Conservation (phyloP, 306 rosid species). For the Vigna mungo region DNA sequence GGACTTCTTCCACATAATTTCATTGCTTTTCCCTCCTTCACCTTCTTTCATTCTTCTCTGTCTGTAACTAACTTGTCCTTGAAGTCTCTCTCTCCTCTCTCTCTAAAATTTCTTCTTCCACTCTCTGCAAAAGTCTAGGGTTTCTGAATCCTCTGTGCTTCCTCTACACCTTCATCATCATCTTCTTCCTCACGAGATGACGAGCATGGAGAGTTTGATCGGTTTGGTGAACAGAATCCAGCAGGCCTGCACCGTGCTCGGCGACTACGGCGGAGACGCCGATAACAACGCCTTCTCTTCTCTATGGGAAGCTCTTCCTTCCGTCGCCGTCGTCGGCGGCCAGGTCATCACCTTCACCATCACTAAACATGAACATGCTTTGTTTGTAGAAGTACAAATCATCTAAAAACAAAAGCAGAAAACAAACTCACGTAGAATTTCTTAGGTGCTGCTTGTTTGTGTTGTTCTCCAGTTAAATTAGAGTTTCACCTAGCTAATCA, state of each 20-base stretch:
- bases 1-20: not conserved
- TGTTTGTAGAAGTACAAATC: slow-evolving; percentile 3
- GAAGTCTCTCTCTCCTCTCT: not conserved
- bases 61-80: not conserved
- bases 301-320: slow-evolving; percentile 95
- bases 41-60: not conserved
- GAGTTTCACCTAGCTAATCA: not conserved
- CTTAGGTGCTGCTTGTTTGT: not conserved
- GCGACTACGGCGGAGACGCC: slow-evolving; percentile 90
- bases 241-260: slow-evolving; percentile 90
- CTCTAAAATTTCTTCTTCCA: slow-evolving; percentile 2
- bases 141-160: not conserved
- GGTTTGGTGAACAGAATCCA: slow-evolving; percentile 93
- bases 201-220: slow-evolving; percentile 96
- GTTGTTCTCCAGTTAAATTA: not conserved
- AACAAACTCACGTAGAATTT: not conserved
- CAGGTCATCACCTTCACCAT: slow-evolving; percentile 57
- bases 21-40: not conserved
- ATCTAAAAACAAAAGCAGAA: not conserved
- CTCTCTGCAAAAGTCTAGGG: slow-evolving; percentile 29
- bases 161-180: slow-evolving; percentile 16
- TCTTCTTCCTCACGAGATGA: slow-evolving; percentile 46
- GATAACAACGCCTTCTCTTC: slow-evolving; percentile 70
- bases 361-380: not conserved
- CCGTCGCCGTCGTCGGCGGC: slow-evolving; percentile 97